Percentiles rank a stretch among this genome's conserved stretches.
phyloP scores from a whole-genome alignment of 768 basidiomycete genomes.

The Paxillus ammoniavirescens region DNA sequence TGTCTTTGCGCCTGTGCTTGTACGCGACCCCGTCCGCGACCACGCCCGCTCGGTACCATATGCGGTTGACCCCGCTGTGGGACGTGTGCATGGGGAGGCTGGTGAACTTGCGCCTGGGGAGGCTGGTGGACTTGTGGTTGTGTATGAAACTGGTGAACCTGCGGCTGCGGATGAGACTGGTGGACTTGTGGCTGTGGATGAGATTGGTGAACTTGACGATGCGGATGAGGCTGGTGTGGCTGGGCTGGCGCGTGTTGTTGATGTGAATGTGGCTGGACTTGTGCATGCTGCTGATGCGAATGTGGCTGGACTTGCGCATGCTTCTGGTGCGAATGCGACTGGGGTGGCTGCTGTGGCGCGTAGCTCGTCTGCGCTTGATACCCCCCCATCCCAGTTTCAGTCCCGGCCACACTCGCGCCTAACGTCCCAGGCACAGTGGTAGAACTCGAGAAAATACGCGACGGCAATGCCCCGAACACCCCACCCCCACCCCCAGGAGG shows the following conservation, averaged over 20 bases:
- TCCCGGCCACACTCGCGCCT: no score
- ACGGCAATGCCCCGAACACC: neutral
- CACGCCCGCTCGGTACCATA: neutral
- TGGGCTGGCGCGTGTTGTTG: neutral
- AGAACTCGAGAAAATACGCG: neutral
- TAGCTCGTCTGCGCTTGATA: constrained; percentile 4
- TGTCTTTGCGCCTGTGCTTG: constrained; percentile 1
- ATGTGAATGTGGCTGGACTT: neutral
- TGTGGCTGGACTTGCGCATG: constrained; percentile 1
- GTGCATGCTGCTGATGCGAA: constrained; percentile 12
- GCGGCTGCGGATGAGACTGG: neutral
- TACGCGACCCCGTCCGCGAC: neutral
- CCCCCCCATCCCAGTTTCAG: no score
- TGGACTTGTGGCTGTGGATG: neutral
- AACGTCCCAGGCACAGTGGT: neutral
- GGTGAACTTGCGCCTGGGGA: neutral
- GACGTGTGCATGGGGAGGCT: neutral
- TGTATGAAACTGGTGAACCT: no score
- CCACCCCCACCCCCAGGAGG: neutral
- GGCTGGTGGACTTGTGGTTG: neutral
- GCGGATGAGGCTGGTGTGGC: no score
- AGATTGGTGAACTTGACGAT: neutral
- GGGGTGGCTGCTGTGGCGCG: constrained; percentile 5
- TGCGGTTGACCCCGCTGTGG: neutral
- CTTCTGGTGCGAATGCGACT: constrained; percentile 7